These are phyloP conservation scores for Mollisia scopiformis DNA, from an alignment of 2,329 filamentous ascomycete species.

Conservation along the genomic window DNA sequence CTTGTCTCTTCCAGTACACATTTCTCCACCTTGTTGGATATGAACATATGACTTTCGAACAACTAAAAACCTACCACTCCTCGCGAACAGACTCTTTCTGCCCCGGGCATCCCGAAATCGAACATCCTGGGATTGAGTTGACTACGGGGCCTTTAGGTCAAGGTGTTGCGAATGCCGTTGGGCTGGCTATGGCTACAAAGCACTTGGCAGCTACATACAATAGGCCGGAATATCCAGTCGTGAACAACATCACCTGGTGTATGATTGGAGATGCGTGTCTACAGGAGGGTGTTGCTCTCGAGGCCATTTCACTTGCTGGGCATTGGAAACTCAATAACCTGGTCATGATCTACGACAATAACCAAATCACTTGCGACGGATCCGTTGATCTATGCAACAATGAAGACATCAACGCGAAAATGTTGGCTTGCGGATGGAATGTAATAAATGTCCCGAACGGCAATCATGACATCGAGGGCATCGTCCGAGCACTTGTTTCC, in stretches of 20 bases:
- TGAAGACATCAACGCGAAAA: conserved; percentile 53
- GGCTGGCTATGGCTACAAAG: conserved; percentile 52
- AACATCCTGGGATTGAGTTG: conserved; percentile 52
- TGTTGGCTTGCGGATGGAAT: conserved; percentile 51
- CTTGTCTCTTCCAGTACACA: conserved; percentile 48
- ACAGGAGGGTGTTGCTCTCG: conserved; percentile 51
- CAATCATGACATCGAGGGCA: conserved; percentile 44
- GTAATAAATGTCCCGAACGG: conserved; percentile 51
- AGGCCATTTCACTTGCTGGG: conserved; percentile 52
- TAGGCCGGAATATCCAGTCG: conserved; percentile 44
- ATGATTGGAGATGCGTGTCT: conserved; percentile 54
- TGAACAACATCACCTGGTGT: conserved; percentile 50
- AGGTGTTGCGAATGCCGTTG: conserved; percentile 54
- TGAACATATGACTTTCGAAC: conserved; percentile 49
- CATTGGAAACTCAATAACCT: conserved; percentile 52
- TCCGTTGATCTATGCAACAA: conserved; percentile 48
- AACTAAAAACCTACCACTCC: conserved; percentile 50
- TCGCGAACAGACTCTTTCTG: conserved; percentile 42
- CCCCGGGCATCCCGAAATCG: conserved; percentile 52
- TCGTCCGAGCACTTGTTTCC: conserved; percentile 45
- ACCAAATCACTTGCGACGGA: conserved; percentile 54
- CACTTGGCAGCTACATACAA: conserved; percentile 51
- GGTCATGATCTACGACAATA: conserved; percentile 54
- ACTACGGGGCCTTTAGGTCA: conserved; percentile 55
- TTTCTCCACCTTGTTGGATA: conserved; percentile 50